A percentile compares a stretch with the other conserved stretches of the same genome.
Conservation (phyloP, 257 asterid species). For the Fraxinus quadrangulata region DNA sequence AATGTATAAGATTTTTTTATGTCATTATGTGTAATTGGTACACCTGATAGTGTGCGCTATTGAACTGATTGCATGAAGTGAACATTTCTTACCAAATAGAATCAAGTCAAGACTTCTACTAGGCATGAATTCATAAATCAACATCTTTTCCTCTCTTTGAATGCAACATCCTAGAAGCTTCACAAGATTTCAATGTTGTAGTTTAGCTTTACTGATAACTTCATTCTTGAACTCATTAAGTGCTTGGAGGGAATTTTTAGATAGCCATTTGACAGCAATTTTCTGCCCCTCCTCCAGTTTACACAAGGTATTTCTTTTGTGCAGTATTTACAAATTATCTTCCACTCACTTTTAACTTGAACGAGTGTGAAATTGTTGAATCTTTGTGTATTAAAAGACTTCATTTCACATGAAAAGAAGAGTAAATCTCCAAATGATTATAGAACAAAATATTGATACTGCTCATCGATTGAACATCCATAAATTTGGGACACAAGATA, state of each 20-base stretch:
- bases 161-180: slow-evolving; percentile 26
- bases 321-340: too few species aligned
- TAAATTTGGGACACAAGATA: too few species aligned
- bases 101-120: slow-evolving; percentile 24
- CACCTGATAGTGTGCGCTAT: background rate
- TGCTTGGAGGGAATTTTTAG: slow-evolving; percentile 27
- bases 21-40: background rate
- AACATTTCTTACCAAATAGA: background rate
- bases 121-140: slow-evolving; percentile 31
- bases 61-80: background rate
- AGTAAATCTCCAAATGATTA: too few species aligned
- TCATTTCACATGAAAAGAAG: too few species aligned
- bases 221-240: slow-evolving; percentile 32
- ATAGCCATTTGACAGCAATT: slow-evolving; percentile 24
- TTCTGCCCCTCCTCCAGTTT: slow-evolving; percentile 8
- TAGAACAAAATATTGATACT: background rate
- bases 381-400: background rate
- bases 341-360: too few species aligned
- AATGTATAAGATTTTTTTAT: background rate
- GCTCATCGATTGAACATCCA: background rate
- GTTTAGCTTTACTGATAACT: slow-evolving; percentile 24
- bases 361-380: too few species aligned
- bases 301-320: background rate
- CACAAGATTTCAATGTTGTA: slow-evolving; percentile 28
- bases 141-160: slow-evolving; percentile 25